Evolutionary conservation across 139 green algal genomes (phyloP), one percentile per base, ranked within the genome.

Genomic region (Chlorella vulgaris): DNA sequence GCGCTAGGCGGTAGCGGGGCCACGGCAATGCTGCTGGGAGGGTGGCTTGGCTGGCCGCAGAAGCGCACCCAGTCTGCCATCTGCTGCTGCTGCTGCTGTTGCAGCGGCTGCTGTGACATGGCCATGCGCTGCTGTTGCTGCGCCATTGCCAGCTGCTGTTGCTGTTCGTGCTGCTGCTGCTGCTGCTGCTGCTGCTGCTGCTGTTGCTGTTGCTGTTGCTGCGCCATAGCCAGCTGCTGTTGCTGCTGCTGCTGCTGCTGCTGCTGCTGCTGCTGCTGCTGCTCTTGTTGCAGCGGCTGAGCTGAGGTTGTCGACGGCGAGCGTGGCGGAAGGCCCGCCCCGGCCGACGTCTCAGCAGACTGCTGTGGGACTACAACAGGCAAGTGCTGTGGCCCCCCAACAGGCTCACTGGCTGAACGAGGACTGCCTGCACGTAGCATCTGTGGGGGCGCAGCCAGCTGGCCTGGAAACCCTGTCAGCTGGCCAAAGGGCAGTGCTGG

Each of bases 241-340:
- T 71, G 65, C 65, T 50, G 65, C 65, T 71, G 35, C 65, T 71
- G 65, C 65, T 50, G 65, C 35, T 71, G 65, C 65, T 38, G 61
- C n/a, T 10, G 58, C 58, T 33, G 58, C 19, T 66, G 58, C 19
- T 66, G 58, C 6, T 66, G 58, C 19, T 66, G 58, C 19, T 69
- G 62, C 62, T 69, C 28, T 69, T 10, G 62, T 26, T 29, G 10
- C 62, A 35, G 28, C 31, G 18, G 31, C 62, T 21, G 62, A 31
- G 18, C n/a, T n/a, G 31, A 22, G 29, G 28, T 29, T 15, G 19
- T 3, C 4, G 61, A 68, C 29, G 61, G 26, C 29, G 13, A n/a
- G 4, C 18, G 21, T 36, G 60, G 21, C 60, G 26, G 8, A 3
- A 38, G 5, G 60, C 24, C 60, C 22, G 60, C 60, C n/a, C n/a